Base-by-base conservation (phyloP, 2,329 filamentous ascomycete species). In the Colletotrichum noveboracense region DNA sequence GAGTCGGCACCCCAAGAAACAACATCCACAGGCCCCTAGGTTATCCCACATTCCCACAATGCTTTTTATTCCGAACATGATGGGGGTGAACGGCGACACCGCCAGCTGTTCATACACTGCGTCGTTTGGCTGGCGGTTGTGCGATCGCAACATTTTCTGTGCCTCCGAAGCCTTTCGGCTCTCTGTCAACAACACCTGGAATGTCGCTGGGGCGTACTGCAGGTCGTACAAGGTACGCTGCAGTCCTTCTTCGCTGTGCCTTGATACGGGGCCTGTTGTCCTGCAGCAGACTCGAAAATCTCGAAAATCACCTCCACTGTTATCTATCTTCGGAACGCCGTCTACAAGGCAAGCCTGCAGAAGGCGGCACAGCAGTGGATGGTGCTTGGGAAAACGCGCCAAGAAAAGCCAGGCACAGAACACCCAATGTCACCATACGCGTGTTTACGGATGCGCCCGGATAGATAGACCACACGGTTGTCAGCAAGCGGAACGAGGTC, bases 61-160 rank as follows among this genome's bases (percentile, higher is more conserved):
- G 52, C 60, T 62, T 43, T 71, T 69, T 60, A 73, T 60, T n/a
- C 43, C 70, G 58, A 73, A 58, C 64, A 67, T 14, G 70, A 73
- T 38, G 34, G 21, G 56, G 32, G 52, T 24, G 21, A 56, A 55
- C 56, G 30, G 62, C 62, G 62, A 58, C 32, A 65, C 48, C 28
- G 36, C 38, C 32, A 55, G 38, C 58, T 18, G 58, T 13, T 55
- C 65, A 55, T 24, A n/a, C 26, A 36, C 36, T n/a, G 52, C 43
- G 43, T 48, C 43, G n/a, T 48, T 21, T 48, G n/a, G n/a, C 43
- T 21, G 43, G 43, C 43, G 43, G n/a, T 21, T 48, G 18, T 48
- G 55, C 21, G 12, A 28, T 61, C 5, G 28, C 26, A 38, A 62
- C 24, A 36, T 6, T 38, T 30, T 26, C 38, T 60, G 70, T 43